Evolutionary conservation across 129 eudicot genomes (phyloP).

Genomic region (Flaveria ramosissima): DNA sequence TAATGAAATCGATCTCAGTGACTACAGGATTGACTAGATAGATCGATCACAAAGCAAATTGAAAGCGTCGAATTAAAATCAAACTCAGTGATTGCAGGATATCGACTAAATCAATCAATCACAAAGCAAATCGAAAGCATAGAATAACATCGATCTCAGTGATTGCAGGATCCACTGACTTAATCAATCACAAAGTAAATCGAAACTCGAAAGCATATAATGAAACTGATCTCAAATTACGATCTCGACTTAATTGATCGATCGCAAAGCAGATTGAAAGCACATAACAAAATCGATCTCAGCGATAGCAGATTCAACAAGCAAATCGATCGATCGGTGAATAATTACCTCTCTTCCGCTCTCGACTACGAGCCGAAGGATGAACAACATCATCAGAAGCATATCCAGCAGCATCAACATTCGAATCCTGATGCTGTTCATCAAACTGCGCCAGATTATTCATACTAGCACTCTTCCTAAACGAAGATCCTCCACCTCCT

Average conservation of each 20-base stretch:
- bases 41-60: background rate
- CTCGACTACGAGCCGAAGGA: constrained; percentile 80
- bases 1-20: background rate
- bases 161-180: background rate
- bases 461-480: constrained; percentile 85
- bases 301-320: background rate
- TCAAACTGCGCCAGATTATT: constrained; percentile 78
- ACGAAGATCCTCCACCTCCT: constrained; percentile 32
- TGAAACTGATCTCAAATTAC: no score
- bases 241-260: no score
- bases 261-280: background rate
- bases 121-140: no score
- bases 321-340: background rate
- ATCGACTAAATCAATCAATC: background rate
- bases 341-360: constrained; percentile 84
- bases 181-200: no score
- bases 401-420: constrained; percentile 65
- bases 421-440: constrained; percentile 48
- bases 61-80: no score
- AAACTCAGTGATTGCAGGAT: background rate
- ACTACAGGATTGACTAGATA: background rate
- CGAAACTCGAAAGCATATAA: no score
- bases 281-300: background rate
- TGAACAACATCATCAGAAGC: constrained; percentile 94
- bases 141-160: no score